Percentiles rank a stretch among this genome's conserved stretches.
Conservation (phyloP, 2,329 filamentous ascomycete species). For the Cadophora sp. region DNA sequence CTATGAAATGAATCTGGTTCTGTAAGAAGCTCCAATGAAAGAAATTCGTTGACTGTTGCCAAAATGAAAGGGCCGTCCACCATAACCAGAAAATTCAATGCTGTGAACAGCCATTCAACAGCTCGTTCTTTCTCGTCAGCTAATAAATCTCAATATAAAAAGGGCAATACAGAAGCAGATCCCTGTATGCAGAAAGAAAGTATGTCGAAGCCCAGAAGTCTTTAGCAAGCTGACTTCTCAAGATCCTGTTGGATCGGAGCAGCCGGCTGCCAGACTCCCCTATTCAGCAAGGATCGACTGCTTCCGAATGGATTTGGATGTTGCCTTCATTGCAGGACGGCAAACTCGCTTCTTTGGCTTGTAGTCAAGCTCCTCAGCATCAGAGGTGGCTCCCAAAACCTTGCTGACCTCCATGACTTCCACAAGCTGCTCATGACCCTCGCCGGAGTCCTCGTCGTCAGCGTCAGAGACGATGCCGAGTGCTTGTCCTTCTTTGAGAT, state of each 20-base stretch:
- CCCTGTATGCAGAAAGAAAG: background rate
- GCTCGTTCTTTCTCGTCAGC: background rate
- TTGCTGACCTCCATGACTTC: background rate
- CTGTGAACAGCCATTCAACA: background rate
- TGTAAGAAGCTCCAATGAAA: no score
- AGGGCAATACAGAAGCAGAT: background rate
- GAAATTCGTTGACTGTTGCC: no score
- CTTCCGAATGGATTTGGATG: background rate
- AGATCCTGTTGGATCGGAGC: no score
- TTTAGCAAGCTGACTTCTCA: background rate
- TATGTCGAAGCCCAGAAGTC: background rate
- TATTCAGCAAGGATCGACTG: background rate
- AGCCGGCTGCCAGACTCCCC: no score
- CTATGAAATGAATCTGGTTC: no score
- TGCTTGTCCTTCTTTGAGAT: slow-evolving; percentile 3
- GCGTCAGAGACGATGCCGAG: slow-evolving; percentile 1
- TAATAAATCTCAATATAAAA: background rate
- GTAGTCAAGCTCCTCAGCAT: background rate
- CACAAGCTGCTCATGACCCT: background rate
- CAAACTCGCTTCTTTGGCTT: background rate
- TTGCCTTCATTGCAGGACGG: background rate
- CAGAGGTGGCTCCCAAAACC: background rate
- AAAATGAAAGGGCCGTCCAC: no score
- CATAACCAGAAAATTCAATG: background rate
- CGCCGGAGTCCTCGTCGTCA: slow-evolving; percentile 2